A percentile compares a stretch with the other conserved stretches of the same genome.
These are phyloP conservation scores for Leccinellum albellum DNA, from an alignment of 768 basidiomycete genomes.

Conservation along the genomic window DNA sequence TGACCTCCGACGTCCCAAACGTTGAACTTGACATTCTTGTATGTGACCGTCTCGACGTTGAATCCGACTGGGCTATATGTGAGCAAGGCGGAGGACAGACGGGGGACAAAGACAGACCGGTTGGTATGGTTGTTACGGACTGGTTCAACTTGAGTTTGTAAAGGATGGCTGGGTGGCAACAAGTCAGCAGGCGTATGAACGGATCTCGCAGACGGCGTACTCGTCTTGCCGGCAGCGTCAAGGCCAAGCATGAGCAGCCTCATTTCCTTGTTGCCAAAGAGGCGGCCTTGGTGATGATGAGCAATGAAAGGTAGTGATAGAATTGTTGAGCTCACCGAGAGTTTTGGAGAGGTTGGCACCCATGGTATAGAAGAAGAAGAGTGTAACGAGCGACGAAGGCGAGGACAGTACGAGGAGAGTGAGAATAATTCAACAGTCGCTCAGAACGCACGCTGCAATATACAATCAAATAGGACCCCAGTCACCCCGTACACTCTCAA, in stretches of 20 bases:
- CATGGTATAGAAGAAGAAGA: slow-evolving; percentile 43
- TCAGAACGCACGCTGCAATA: not conserved
- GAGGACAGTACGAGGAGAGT: slow-evolving; percentile 15
- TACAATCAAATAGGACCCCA: slow-evolving; percentile 26
- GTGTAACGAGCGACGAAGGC: slow-evolving; percentile 63
- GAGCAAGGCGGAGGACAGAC: not conserved
- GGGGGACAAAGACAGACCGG: slow-evolving; percentile 49
- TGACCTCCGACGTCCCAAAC: slow-evolving; percentile 99
- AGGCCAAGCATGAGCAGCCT: slow-evolving; percentile 93
- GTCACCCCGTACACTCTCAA: slow-evolving; percentile 21
- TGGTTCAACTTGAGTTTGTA: slow-evolving; percentile 99
- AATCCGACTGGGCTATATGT: slow-evolving; percentile 69
- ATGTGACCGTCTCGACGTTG: slow-evolving; percentile 98
- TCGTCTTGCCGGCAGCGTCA: slow-evolving; percentile 98
- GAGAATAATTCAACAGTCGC: slow-evolving; percentile 21
- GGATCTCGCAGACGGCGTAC: slow-evolving; percentile 45
- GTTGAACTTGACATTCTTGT: slow-evolving; percentile 96
- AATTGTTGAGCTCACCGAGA: slow-evolving; percentile 46
- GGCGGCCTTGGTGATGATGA: slow-evolving; percentile 54
- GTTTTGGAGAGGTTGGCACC: slow-evolving; percentile 87
- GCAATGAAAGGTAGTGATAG: not conserved
- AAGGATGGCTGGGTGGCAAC: slow-evolving; percentile 71
- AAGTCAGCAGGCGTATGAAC: not conserved
- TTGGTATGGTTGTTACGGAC: slow-evolving; percentile 97
- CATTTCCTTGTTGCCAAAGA: slow-evolving; percentile 99